Base-by-base conservation (phyloP, 225 moss, liverwort and hornwort species). In the Asterella californica region DNA sequence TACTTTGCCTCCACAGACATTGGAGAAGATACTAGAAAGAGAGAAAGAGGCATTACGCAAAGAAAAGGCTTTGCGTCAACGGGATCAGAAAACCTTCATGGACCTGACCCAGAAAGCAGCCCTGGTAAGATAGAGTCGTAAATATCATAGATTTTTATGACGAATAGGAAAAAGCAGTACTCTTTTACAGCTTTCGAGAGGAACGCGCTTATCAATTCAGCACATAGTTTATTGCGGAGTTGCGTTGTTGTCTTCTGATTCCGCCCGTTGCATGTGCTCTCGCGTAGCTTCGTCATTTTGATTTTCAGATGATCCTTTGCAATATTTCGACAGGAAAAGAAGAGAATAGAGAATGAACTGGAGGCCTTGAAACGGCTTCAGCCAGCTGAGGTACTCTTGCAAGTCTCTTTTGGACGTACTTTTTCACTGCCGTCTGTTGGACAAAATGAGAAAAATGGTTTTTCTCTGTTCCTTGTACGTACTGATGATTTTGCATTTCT, bases 1-100 rank as follows among this genome's bases (percentile, higher is more conserved):
- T 21, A 0, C 70, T 72, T 24, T 76, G 6, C 79, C 57, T 79
- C 57, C 85, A 46, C 79, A 96, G 96, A 86, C 88, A 34, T 81
- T 99, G 80, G 97, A 99, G 88, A 99, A 93, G 88, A 83, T 91
- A 79, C 85, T 99, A 70, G 97, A 94, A 80, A 90, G 88, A 79
- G 97, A 99, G 79, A 88, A 89, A 79, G 94, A 99, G 65, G 85
- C 90, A 80, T 80, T 87, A 72, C 88, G 86, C 62, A 93, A 90
- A 72, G 92, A 93, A 86, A 94, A 84, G 80, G 71, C 75, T 46
- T 83, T 82, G 78, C 92, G 93, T 80, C 87, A 90, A 79, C 91
- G 89, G 76, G 91, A 93, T 84, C 90, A 93, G 79, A 99, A 88
- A 67, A 85, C 87, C 15, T 92, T 89, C 69, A 83, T 89, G 80